phyloP scores from a whole-genome alignment of 108 stramenopile species.

The Mayamaea pseudoterrestris region DNA sequence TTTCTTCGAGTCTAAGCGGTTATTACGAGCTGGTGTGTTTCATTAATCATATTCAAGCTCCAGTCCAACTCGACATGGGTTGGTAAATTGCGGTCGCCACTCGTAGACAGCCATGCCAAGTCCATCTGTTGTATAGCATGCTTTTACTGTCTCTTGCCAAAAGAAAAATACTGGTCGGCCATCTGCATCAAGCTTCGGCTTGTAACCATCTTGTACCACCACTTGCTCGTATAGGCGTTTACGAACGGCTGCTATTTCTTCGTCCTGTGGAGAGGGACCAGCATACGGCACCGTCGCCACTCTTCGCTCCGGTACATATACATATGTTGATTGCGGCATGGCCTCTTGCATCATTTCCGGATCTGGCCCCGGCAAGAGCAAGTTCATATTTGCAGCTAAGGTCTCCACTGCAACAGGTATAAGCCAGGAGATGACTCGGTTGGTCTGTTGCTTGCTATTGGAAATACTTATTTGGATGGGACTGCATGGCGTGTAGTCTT shows the following conservation, averaged over 20 bases:
- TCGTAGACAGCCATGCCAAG: constrained; percentile 82
- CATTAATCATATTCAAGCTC: constrained; percentile 44
- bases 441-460: constrained; percentile 40
- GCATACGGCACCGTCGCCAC: constrained; percentile 65
- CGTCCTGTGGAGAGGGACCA: constrained; percentile 58
- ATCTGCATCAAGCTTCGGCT: constrained; percentile 52
- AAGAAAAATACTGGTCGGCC: constrained; percentile 77
- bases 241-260: constrained; percentile 46
- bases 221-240: constrained; percentile 60
- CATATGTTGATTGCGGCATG: constrained; percentile 13
- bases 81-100: constrained; percentile 45
- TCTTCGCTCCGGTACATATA: constrained; percentile 25
- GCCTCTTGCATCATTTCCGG: constrained; percentile 11
- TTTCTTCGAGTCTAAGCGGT: too few species aligned
- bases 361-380: constrained; percentile 39
- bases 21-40: too few species aligned
- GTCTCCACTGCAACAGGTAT: constrained; percentile 7
- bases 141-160: constrained; percentile 62
- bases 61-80: constrained; percentile 71
- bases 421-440: too few species aligned
- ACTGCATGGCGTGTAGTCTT: constrained; percentile 53
- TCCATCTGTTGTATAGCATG: constrained; percentile 60
- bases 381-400: constrained; percentile 6
- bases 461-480: too few species aligned
- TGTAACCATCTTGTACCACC: constrained; percentile 49